Evolutionary conservation across 305 asterid species (phyloP), one percentile per base, ranked within the genome.

Genomic region (Fraxinus ornus): DNA sequence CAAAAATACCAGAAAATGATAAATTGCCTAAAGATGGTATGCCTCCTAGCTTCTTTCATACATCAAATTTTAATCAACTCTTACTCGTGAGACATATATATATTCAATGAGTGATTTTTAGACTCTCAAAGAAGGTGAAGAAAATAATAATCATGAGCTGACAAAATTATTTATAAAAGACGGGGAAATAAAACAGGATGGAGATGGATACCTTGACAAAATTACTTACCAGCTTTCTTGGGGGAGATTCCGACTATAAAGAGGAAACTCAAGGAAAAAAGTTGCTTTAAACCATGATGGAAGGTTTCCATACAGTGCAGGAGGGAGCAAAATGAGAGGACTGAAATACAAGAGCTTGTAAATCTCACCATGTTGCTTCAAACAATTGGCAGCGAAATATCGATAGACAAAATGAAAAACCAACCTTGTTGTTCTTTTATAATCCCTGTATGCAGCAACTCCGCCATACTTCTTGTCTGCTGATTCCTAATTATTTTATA

Each of bases 291-390:
- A 82, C 97, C 97, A 95, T n/a, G 81, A 79, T 4, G 98, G 98
- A 83, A 91, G 83, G 37, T 80, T 83, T 37, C 92, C 97, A 13
- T 93, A 94, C 24, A 95, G 36, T 17, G 84, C 88, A 76, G 98
- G 95, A 13, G 99, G 98, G 24, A 95, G 94, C 86, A 90, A 87
- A 84, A 95, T 66, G 81, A 95, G 92, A 77, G 98, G 99, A 89
- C 99, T 95, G 98, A 79, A 88, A 89, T 66, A 83, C 66, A 30
- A 3, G 36, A 70, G 22, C 7, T 6, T 37, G 3, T 78, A 19
- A 75, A 32, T 1, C 2, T 78, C 44, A 24, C 8, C 7, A 1
- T 60, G 12, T 74, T 64, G 72, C 44, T 55, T 17, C 22, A 72
- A 79, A 76, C 24, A 64, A 70, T 28, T 66, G n/a, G 24, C 49